Conservation (phyloP, 805 yeast species). For the Metschnikowia rubicola region DNA sequence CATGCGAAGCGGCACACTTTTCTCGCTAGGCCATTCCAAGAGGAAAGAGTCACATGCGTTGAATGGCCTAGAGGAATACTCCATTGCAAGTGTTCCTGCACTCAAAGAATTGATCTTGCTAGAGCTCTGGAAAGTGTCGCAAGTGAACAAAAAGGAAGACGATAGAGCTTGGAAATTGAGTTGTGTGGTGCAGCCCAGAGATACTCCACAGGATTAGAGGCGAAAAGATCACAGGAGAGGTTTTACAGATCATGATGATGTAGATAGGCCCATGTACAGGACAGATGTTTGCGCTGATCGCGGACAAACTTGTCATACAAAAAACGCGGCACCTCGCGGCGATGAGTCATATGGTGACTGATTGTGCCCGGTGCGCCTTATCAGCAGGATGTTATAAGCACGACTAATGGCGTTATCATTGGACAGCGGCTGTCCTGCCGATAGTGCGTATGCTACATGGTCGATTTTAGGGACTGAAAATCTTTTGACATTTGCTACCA, state of each 20-base stretch:
- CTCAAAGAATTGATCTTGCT: constrained; percentile 59
- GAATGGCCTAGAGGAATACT: constrained; percentile 31
- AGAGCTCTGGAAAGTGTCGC: constrained; percentile 70
- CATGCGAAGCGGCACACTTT: constrained; percentile 23
- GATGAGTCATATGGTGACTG: constrained; percentile 7
- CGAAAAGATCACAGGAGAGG: not conserved
- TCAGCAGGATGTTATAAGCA: constrained; percentile 14
- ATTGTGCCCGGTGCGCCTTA: constrained; percentile 9
- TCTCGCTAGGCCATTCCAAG: constrained; percentile 16
- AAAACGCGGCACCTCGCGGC: constrained; percentile 5
- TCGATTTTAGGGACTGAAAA: not conserved
- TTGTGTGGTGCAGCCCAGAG: constrained; percentile 55
- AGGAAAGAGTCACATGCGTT: constrained; percentile 1
- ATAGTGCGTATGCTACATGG: not conserved
- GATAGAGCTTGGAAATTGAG: constrained; percentile 76
- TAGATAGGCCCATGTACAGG: not conserved
- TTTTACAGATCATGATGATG: not conserved
- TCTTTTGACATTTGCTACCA: not conserved
- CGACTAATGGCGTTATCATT: constrained; percentile 8
- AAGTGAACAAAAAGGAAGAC: constrained; percentile 53
- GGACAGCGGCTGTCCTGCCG: constrained; percentile 9
- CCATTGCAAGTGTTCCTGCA: constrained; percentile 38
- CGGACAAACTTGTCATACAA: not conserved
- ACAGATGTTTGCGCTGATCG: not conserved
- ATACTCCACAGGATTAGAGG: constrained; percentile 13